Base-by-base conservation (phyloP, 495 filamentous ascomycete species). In the Penicillium flavigenum region DNA sequence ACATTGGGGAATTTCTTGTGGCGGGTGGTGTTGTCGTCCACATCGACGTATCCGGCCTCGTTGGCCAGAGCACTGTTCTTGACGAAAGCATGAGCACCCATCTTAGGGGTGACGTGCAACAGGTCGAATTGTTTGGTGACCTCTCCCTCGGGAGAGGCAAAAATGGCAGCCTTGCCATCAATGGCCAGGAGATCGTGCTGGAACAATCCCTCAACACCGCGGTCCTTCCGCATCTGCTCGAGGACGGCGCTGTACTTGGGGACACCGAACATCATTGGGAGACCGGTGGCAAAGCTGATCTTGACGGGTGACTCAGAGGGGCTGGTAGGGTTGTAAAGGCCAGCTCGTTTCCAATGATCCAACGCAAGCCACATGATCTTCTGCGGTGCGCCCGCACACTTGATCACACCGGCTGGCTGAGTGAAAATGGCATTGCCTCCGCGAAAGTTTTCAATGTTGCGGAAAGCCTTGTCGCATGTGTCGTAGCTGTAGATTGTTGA, bases 291-390 rank as follows among this genome's bases (percentile, higher is more conserved):
- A 47, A 86, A 88, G 57, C 75, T 78, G 50, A 87, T 83, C n/a
- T 82, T 70, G 61, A 88, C 81, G 5, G 81, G 67, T 0, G 83
- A 85, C 7, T 39, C 36, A 29, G 71, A 58, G 3, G 73, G 63
- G 44, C 72, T 65, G 26, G 51, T 54, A 6, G 76, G 66, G 54
- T 83, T 74, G 66, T 87, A 85, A 3, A 86, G 72, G 26, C 85
- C 86, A 7, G 78, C 77, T 26, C 71, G 68, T 69, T 82, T 80
- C 86, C 86, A 88, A 63, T 84, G 73, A 47, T 86, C 83, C 51
- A 87, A 72, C 0, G 86, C 85, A 29, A 88, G 79, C 86, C 86
- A 88, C 84, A 88, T 82, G 66, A 81, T 73, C 71, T 88, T 88
- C 62, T 88, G 86, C 8, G 86, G 86, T 0, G 85, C 86, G 27